Percentiles rank a stretch among this genome's conserved stretches.
Evolutionary conservation across 2,329 filamentous ascomycete species (phyloP).

Genomic region (Boeremia lycopersici): DNA sequence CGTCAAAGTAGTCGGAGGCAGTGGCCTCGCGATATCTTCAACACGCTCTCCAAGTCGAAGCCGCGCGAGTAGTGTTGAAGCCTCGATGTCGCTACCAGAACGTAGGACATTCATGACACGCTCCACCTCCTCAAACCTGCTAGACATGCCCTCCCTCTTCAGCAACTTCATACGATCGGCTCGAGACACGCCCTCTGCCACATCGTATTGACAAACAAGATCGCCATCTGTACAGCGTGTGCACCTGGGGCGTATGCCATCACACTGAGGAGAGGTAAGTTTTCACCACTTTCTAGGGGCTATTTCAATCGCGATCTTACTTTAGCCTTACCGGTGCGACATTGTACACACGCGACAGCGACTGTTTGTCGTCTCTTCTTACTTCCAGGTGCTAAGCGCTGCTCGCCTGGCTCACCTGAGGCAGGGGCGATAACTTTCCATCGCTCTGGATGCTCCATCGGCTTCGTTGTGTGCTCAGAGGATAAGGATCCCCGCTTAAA

Average conservation of each 20-base stretch:
- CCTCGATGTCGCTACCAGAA: conserved; percentile 29
- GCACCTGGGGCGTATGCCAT: conserved; percentile 29
- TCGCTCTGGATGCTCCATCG: conserved; percentile 30
- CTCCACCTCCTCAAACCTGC: conserved; percentile 28
- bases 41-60: conserved; percentile 28
- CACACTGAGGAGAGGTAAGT: conserved; percentile 24
- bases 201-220: conserved; percentile 30
- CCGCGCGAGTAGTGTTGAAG: conserved; percentile 26
- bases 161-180: conserved; percentile 34
- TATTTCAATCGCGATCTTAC: conserved; percentile 17
- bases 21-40: conserved; percentile 26
- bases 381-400: conserved; percentile 22
- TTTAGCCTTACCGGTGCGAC: conserved; percentile 33
- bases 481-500: conserved; percentile 6
- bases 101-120: conserved; percentile 27
- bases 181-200: conserved; percentile 31
- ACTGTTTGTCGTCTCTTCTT: conserved; percentile 30
- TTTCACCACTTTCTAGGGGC: not conserved
- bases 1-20: conserved; percentile 18
- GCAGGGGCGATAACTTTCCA: conserved; percentile 34
- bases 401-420: conserved; percentile 29
- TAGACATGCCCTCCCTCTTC: conserved; percentile 27
- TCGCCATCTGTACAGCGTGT: conserved; percentile 29
- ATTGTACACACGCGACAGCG: conserved; percentile 32
- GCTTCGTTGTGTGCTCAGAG: not conserved